Conservation (phyloP, 164 flowering plant genomes). For the Annona cherimola region DNA sequence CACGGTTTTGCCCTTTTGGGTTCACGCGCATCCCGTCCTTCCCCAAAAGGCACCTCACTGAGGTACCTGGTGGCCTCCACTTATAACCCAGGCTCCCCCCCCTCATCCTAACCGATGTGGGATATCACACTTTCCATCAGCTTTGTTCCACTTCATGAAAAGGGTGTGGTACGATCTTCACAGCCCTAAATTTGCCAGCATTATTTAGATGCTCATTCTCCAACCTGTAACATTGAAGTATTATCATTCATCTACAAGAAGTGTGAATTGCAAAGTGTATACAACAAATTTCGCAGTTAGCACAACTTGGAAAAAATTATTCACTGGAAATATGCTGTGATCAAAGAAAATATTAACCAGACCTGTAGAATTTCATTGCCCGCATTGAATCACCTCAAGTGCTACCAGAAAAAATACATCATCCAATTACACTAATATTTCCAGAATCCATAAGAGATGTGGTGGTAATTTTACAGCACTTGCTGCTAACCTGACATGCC, state of each 20-base stretch:
- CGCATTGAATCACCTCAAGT: constrained; percentile 90
- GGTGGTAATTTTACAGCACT: too few species aligned
- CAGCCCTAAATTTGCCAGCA: constrained; percentile 93
- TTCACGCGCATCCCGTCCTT: too few species aligned
- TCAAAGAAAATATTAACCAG: neutral
- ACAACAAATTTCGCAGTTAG: neutral
- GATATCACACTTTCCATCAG: constrained; percentile 17
- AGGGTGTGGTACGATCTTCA: constrained; percentile 87
- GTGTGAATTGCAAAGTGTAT: neutral
- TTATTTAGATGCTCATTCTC: constrained; percentile 99
- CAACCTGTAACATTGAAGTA: constrained; percentile 45
- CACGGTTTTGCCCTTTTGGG: too few species aligned
- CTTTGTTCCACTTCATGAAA: constrained; percentile 87
- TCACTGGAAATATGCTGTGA: neutral
- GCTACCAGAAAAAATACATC: constrained; percentile 62
- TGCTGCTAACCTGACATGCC: too few species aligned
- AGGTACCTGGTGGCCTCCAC: too few species aligned
- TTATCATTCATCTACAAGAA: neutral
- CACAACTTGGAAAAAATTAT: neutral
- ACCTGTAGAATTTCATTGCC: constrained; percentile 98
- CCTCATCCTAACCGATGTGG: neutral
- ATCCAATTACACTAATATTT: constrained; percentile 34
- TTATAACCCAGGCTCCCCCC: too few species aligned
- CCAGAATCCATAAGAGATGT: too few species aligned
- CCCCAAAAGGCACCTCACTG: too few species aligned